phyloP scores from a whole-genome alignment of 1,284 basidiomycete species.

The Puccinia hordei region DNA sequence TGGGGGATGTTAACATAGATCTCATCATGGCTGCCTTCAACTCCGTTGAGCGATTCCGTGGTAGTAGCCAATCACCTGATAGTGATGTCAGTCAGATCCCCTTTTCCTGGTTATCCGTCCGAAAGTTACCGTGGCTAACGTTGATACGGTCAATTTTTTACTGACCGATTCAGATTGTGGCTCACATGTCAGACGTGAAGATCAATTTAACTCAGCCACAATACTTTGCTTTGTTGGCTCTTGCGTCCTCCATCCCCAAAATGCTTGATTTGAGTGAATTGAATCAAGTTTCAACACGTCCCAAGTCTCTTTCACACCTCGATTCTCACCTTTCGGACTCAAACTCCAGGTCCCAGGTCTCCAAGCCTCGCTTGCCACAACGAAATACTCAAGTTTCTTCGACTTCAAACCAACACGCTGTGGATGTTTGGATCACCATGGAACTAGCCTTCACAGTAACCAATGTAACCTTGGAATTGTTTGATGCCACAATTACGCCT shows the following conservation, averaged over 20 bases:
- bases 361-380: conserved; percentile 14
- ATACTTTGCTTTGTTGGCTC: conserved; percentile 73
- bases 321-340: conserved; percentile 2
- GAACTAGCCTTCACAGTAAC: conserved; percentile 77
- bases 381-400: conserved; percentile 10
- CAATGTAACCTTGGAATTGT: conserved; percentile 86
- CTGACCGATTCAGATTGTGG: conserved; percentile 64
- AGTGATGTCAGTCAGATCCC: conserved; percentile 53
- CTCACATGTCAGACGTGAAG: conserved; percentile 86
- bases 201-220: conserved; percentile 88
- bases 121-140: conserved; percentile 67
- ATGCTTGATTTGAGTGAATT: conserved; percentile 63
- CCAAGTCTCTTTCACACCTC: not conserved
- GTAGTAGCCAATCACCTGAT: conserved; percentile 56
- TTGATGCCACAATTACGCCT: conserved; percentile 69
- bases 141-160: not conserved
- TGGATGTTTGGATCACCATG: conserved; percentile 67
- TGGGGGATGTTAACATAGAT: conserved; percentile 84
- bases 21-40: conserved; percentile 71
- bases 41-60: conserved; percentile 61
- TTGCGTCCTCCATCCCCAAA: conserved; percentile 75
- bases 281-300: conserved; percentile 24
- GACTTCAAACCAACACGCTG: conserved; percentile 65
- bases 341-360: not conserved
- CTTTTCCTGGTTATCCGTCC: conserved; percentile 78